Base-by-base conservation (phyloP, 768 basidiomycete genomes). In the Rubroboletus pulcherrimus region DNA sequence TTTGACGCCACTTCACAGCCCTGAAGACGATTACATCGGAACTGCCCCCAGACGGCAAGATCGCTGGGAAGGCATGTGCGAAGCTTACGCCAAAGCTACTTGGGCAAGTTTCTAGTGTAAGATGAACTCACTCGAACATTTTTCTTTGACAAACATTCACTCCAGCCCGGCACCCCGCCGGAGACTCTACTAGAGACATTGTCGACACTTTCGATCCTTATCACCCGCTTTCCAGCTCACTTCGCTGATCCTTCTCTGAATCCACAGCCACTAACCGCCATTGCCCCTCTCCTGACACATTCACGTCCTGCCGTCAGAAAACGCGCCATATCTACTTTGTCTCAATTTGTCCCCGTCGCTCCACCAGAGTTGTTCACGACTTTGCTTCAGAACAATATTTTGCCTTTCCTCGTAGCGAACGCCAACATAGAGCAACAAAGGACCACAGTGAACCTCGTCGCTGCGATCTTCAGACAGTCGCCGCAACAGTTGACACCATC, bases 1-100 rank as follows among this genome's bases (percentile, higher is more conserved):
- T 33, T 30, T 55, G 45, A 68, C 57, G 46, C 47, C 57, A 48
- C 49, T 29, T 40, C 44, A 17, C 63, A 95, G 96, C 93, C 5
- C 77, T 99, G 54, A 98, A 98, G 75, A 96, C 93, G 4, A 94
- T 98, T 62, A 93, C 94, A 5, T 81, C 87, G 17, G 94, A 98
- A 72, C 78, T 98, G 48, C 90, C 91, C 9, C 81, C 84, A 6
- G 89, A 90, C 60, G 86, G 89, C 50, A 86, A 84, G 65, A 85
- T 95, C 54, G 88, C 89, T 1, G 77, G 78, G 2, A 86, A 85
- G 40, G 89, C 89, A 34, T 93, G 92, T 64, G 83, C 84, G 42
- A 93, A 89, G 73, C 76, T 98, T 47, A 86, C 89, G 2, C 89
- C 93, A 8, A 90, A 89, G 68, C 77, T 97, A 7, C 80, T 98